Percentiles rank a stretch among this genome's conserved stretches.
Evolutionary conservation across 192 early-diverging fungal species (phyloP).

Genomic region (Umbelopsis isabellina): DNA sequence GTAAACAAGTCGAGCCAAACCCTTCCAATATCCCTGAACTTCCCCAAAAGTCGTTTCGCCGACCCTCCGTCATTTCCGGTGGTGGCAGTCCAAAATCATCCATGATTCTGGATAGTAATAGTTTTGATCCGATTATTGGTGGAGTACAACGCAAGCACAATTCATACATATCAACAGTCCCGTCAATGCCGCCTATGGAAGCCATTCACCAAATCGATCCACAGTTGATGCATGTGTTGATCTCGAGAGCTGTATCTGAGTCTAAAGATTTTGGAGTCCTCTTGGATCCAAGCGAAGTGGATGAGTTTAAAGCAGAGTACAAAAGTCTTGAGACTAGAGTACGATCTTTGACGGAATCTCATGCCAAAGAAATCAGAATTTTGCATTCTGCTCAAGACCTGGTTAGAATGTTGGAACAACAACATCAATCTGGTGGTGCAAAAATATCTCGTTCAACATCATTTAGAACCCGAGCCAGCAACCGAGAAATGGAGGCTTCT

Average conservation of each 20-base stretch:
- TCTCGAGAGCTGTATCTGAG: conserved; percentile 6
- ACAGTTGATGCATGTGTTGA: conserved; percentile 11
- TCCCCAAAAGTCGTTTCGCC: conserved; percentile 5
- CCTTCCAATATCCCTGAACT: background rate
- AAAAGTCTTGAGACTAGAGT: background rate
- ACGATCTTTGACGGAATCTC: background rate
- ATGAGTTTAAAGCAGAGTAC: conserved; percentile 12
- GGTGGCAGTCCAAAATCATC: background rate
- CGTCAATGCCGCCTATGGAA: background rate
- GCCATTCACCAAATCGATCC: conserved; percentile 13
- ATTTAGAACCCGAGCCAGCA: background rate
- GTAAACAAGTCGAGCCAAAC: background rate
- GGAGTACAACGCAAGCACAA: conserved; percentile 11
- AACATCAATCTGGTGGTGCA: background rate
- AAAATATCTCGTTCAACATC: background rate
- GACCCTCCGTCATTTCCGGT: background rate
- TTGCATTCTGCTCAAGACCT: conserved; percentile 24
- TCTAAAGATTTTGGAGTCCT: conserved; percentile 23
- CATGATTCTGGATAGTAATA: background rate
- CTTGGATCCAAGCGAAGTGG: background rate
- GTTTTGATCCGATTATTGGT: conserved; percentile 2
- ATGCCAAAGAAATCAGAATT: conserved; percentile 17
- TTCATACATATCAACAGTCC: conserved; percentile 8
- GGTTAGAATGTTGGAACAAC: conserved; percentile 12
- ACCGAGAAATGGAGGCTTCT: background rate